Evolutionary conservation across 345 rosid genomes (phyloP).

Genomic region (Turritis glabra): DNA sequence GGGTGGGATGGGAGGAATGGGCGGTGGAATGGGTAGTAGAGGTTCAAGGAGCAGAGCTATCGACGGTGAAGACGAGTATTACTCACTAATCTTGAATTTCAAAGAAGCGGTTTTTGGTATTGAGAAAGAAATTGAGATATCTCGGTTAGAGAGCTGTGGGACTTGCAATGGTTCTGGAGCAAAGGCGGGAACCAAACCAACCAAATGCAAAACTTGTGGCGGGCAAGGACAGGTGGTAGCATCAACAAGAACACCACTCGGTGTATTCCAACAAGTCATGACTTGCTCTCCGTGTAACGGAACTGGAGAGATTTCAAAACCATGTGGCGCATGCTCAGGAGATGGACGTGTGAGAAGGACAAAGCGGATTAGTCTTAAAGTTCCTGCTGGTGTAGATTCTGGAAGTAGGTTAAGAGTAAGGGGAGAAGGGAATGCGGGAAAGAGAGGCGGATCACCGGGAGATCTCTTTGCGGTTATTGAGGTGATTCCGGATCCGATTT

Average conservation of each 20-base stretch:
- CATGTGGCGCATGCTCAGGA: conserved; percentile 82
- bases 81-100: conserved; percentile 70
- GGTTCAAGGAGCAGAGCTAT: conserved; percentile 75
- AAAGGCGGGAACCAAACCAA: conserved; percentile 78
- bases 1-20: conserved; percentile 81
- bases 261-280: conserved; percentile 98
- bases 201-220: conserved; percentile 82
- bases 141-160: conserved; percentile 81
- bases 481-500: conserved; percentile 78
- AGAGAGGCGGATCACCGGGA: conserved; percentile 88
- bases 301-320: conserved; percentile 72
- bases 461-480: conserved; percentile 88
- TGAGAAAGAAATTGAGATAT: conserved; percentile 92
- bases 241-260: conserved; percentile 88
- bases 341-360: conserved; percentile 90
- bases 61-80: conserved; percentile 93
- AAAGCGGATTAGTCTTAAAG: conserved; percentile 87
- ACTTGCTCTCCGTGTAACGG: conserved; percentile 86
- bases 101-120: conserved; percentile 95
- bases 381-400: conserved; percentile 93
- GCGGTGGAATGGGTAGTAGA: conserved; percentile 76
- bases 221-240: conserved; percentile 98
- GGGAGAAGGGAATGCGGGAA: conserved; percentile 94
- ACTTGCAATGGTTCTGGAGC: conserved; percentile 95
- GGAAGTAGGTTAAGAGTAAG: conserved; percentile 95